Conservation (phyloP, 148 eudicot genomes). For the Spergularia bocconei region DNA sequence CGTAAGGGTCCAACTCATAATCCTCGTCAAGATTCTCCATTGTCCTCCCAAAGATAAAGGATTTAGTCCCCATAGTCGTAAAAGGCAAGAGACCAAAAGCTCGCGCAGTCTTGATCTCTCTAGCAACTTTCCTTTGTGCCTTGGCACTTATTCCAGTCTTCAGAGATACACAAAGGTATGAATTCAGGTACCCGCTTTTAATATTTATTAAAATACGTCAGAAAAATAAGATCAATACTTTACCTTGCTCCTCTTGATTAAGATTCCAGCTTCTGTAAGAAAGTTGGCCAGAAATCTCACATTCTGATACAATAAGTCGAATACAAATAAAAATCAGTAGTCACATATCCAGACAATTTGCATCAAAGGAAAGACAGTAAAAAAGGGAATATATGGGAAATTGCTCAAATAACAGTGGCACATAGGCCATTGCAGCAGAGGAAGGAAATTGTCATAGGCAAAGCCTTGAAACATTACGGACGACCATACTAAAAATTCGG, state of each 20-base stretch:
- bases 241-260: constrained; percentile 92
- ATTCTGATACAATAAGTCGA: constrained; percentile 29
- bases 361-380: neutral
- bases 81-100: constrained; percentile 89
- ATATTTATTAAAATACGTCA: neutral
- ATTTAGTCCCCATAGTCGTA: constrained; percentile 85
- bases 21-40: constrained; percentile 66
- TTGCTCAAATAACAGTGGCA: neutral
- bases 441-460: too few relatives aligned
- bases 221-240: constrained; percentile 2
- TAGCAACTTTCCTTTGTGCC: constrained; percentile 91
- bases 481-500: too few relatives aligned
- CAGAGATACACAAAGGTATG: constrained; percentile 6
- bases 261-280: constrained; percentile 80
- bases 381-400: too few relatives aligned
- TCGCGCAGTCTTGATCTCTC: constrained; percentile 94
- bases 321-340: neutral
- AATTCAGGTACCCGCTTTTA: constrained; percentile 3
- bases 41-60: constrained; percentile 52
- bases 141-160: constrained; percentile 91
- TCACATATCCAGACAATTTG: neutral
- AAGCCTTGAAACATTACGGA: too few relatives aligned
- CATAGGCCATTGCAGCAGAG: too few relatives aligned
- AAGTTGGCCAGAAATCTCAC: constrained; percentile 91
- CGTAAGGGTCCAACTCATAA: constrained; percentile 39